Conservation (phyloP, 2,329 filamentous ascomycete species). For the Trichophyton benhamiae region DNA sequence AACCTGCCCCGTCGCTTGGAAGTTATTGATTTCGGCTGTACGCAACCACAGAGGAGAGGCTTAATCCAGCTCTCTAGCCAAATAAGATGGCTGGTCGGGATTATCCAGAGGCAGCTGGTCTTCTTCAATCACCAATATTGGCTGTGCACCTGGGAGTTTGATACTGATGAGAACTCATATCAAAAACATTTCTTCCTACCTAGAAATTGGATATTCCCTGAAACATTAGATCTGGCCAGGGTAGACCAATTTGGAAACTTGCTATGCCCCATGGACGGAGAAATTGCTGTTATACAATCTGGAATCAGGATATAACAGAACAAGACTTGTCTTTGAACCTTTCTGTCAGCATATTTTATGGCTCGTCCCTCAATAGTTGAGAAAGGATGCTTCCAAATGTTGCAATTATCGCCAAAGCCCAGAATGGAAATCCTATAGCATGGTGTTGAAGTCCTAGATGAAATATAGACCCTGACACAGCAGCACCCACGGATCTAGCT, state of each 20-base stretch:
- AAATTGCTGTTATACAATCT: constrained; percentile 15
- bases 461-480: constrained; percentile 53
- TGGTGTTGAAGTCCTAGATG: constrained; percentile 3
- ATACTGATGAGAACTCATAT: constrained; percentile 4
- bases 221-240: constrained; percentile 14
- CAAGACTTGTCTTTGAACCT: too few relatives aligned
- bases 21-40: background rate
- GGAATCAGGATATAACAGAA: background rate
- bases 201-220: constrained; percentile 19
- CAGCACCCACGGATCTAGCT: constrained; percentile 76
- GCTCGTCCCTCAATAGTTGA: background rate
- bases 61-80: constrained; percentile 3
- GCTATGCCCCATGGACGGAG: constrained; percentile 19
- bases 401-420: background rate
- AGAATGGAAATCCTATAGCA: constrained; percentile 6
- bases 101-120: constrained; percentile 7
- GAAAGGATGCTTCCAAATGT: background rate
- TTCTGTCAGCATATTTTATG: background rate
- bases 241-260: constrained; percentile 16
- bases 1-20: background rate
- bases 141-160: constrained; percentile 16
- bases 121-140: constrained; percentile 16
- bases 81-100: constrained; percentile 8
- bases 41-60: background rate
- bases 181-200: constrained; percentile 20